Conservation (phyloP, 2,329 filamentous ascomycete genomes). For the Macrophomina pseudophaseolina region DNA sequence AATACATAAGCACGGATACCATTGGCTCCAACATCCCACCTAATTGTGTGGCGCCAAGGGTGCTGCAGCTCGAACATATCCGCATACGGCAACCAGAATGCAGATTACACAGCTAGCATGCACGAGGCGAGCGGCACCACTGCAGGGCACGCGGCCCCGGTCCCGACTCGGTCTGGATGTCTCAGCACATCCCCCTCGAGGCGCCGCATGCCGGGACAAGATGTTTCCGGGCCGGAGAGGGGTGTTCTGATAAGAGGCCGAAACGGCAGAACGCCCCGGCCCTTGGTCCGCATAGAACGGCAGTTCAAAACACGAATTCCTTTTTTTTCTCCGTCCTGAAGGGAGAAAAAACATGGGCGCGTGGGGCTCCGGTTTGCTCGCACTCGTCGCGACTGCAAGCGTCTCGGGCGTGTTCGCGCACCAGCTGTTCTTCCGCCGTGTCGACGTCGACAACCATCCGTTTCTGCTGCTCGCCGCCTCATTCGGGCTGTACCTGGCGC, state of each 20-base stretch:
- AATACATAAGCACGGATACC: neutral
- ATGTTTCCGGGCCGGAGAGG: neutral
- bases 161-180: neutral
- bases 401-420: slow-evolving; percentile 1
- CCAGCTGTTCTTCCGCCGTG: slow-evolving; percentile 5
- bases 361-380: slow-evolving; percentile 5
- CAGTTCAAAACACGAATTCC: neutral
- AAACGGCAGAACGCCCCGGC: neutral
- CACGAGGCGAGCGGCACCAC: slow-evolving; percentile 4
- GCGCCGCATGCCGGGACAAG: neutral
- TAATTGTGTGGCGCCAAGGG: neutral
- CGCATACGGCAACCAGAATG: neutral
- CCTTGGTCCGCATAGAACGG: neutral
- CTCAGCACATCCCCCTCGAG: slow-evolving; percentile 6
- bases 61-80: neutral
- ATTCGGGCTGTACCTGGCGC: neutral
- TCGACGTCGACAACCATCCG: neutral
- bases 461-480: neutral
- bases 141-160: neutral
- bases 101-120: neutral
- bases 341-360: neutral
- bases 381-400: neutral
- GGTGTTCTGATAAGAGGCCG: neutral
- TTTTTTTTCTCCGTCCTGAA: neutral
- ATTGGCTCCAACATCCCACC: neutral